Conservation (phyloP, 129 eudicot genomes). For the Pulicaria dysenterica region DNA sequence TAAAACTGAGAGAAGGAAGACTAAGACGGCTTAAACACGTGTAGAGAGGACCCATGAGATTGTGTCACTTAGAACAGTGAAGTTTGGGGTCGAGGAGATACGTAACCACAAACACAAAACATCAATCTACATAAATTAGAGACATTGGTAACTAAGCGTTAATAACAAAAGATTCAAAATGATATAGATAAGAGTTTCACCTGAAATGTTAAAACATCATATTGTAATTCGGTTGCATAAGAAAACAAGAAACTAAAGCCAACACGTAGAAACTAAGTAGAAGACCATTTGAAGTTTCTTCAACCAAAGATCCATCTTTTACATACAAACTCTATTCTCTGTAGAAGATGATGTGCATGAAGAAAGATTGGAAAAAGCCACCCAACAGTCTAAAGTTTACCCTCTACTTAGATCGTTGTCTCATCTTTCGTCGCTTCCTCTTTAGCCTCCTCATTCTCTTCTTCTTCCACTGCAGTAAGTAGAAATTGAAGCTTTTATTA, state of each 20-base stretch:
- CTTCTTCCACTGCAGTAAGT: conserved; percentile 78
- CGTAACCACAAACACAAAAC: too few relatives aligned
- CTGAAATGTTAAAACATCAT: conserved; percentile 5
- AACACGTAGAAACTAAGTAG: conserved; percentile 22
- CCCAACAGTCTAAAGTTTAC: neutral
- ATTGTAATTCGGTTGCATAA: neutral
- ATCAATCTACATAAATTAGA: neutral
- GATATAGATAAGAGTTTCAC: neutral
- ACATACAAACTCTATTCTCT: conserved; percentile 25
- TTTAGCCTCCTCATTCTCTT: conserved; percentile 88
- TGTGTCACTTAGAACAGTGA: too few relatives aligned
- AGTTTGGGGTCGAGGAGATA: too few relatives aligned
- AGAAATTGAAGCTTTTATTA: neutral
- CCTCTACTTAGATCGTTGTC: conserved; percentile 80
- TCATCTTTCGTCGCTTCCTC: conserved; percentile 95
- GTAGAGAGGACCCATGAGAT: too few relatives aligned
- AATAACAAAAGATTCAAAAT: neutral
- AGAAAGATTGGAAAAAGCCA: conserved; percentile 32
- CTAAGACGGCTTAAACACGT: too few relatives aligned
- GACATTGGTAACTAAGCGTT: neutral
- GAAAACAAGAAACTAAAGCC: neutral
- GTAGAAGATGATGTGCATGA: conserved; percentile 25
- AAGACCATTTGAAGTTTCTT: conserved; percentile 23
- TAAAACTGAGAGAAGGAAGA: too few relatives aligned
- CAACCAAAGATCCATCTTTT: conserved; percentile 39